phyloP scores from a whole-genome alignment of 352 stramenopile genomes.

The Globisporangium splendens region DNA sequence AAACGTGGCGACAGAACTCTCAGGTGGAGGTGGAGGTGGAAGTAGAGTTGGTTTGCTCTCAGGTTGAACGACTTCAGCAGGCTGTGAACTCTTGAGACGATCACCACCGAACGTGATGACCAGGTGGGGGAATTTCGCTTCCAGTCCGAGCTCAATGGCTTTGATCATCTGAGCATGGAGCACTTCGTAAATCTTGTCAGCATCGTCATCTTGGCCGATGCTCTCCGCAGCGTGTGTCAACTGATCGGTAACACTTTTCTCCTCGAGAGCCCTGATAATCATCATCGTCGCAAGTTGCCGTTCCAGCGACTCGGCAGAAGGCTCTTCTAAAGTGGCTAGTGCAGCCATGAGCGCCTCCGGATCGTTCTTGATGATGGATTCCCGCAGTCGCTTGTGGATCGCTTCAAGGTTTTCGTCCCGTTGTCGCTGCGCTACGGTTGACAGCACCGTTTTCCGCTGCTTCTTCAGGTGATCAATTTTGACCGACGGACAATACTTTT shows the following conservation, averaged over 20 bases:
- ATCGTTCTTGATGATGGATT: conserved; percentile 62
- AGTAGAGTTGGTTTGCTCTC: background rate
- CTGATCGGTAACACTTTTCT: conserved; percentile 60
- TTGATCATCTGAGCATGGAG: conserved; percentile 42
- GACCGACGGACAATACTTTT: conserved; percentile 61
- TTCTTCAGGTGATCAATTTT: conserved; percentile 45
- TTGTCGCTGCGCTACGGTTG: conserved; percentile 29
- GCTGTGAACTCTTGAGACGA: background rate
- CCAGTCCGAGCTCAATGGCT: conserved; percentile 52
- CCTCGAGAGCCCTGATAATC: conserved; percentile 73
- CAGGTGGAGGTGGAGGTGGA: background rate
- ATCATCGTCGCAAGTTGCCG: conserved; percentile 79
- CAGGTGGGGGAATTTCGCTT: conserved; percentile 45
- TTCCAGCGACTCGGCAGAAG: conserved; percentile 62
- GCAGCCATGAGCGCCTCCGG: conserved; percentile 66
- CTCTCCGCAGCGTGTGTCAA: conserved; percentile 28
- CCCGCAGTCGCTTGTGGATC: conserved; percentile 50
- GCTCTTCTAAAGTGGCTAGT: conserved; percentile 60
- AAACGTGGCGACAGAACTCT: conserved; percentile 1
- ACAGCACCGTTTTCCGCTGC: conserved; percentile 18
- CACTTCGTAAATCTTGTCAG: conserved; percentile 20
- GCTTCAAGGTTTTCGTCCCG: conserved; percentile 37
- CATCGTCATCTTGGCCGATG: conserved; percentile 9
- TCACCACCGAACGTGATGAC: conserved; percentile 10
- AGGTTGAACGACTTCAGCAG: background rate